Evolutionary conservation across 805 yeast species (phyloP).

Genomic region (Saccharomycopsis capsularis): DNA sequence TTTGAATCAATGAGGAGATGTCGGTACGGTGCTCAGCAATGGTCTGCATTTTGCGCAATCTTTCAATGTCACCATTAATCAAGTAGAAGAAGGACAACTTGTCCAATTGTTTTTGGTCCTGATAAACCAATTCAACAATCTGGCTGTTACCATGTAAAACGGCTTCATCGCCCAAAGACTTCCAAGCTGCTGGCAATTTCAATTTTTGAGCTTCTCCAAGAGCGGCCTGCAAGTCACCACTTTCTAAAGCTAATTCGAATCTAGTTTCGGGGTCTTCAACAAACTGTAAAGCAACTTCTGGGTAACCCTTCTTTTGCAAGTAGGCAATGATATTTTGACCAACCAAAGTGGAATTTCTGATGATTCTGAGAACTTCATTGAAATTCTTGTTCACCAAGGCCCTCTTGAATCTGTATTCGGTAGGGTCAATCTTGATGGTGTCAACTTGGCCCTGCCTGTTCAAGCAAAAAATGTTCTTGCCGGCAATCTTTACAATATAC

Average conservation of each 20-base stretch:
- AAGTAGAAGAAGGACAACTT: slow-evolving; percentile 84
- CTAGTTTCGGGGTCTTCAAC: slow-evolving; percentile 95
- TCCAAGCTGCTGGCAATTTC: slow-evolving; percentile 68
- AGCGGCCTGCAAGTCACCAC: slow-evolving; percentile 86
- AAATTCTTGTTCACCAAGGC: slow-evolving; percentile 87
- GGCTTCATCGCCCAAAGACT: slow-evolving; percentile 77
- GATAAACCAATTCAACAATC: slow-evolving; percentile 80
- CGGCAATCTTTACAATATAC: slow-evolving; percentile 68
- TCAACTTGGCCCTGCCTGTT: slow-evolving; percentile 83
- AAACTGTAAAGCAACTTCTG: slow-evolving; percentile 94
- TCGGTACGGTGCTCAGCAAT: slow-evolving; percentile 89
- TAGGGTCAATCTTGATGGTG: slow-evolving; percentile 77
- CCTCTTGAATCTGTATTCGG: slow-evolving; percentile 93
- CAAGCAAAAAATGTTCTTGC: slow-evolving; percentile 69
- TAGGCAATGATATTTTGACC: slow-evolving; percentile 97
- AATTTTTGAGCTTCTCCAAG: slow-evolving; percentile 77
- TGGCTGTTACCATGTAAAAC: slow-evolving; percentile 81
- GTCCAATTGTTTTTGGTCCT: slow-evolving; percentile 79
- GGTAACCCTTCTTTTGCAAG: slow-evolving; percentile 90
- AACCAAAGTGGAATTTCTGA: slow-evolving; percentile 81
- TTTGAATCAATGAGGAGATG: slow-evolving; percentile 70
- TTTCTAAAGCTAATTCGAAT: slow-evolving; percentile 91
- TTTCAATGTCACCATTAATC: slow-evolving; percentile 69
- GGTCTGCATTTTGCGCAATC: slow-evolving; percentile 75
- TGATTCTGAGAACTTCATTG: slow-evolving; percentile 84